These are phyloP conservation scores for Microbotryomycetes sp. DNA, from an alignment of 1,284 basidiomycete genomes.

Conservation along the genomic window DNA sequence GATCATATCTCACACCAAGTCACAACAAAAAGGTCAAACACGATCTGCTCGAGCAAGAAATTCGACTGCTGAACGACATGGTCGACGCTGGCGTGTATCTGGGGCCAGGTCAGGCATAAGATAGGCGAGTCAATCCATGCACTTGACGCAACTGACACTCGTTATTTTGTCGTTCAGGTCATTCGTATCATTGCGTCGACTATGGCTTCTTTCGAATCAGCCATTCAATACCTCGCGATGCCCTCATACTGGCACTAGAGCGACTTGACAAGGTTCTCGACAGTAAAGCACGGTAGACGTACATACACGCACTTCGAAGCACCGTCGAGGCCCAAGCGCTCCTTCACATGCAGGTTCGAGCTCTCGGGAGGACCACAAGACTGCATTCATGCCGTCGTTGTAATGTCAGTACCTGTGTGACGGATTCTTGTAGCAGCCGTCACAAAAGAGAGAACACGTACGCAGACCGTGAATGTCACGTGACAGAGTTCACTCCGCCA, in stretches of 20 bases:
- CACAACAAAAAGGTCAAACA: background rate
- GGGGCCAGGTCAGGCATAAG: conserved; percentile 20
- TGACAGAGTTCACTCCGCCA: too few species aligned
- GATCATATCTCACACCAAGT: conserved; percentile 1
- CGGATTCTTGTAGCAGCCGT: too few species aligned
- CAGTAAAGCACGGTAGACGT: background rate
- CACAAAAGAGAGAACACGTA: too few species aligned
- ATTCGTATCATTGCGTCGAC: conserved; percentile 24
- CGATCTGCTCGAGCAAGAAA: conserved; percentile 3
- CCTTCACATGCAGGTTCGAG: too few species aligned
- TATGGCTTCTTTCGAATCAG: conserved; percentile 37
- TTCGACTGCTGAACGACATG: conserved; percentile 19
- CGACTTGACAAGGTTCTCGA: conserved; percentile 3
- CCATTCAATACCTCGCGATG: conserved; percentile 27
- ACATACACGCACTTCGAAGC: background rate
- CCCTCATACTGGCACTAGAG: conserved; percentile 10
- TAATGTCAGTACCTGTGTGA: too few species aligned
- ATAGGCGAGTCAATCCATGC: background rate
- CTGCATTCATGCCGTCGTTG: too few species aligned
- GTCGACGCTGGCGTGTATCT: conserved; percentile 33
- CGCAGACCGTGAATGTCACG: too few species aligned
- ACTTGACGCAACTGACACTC: background rate
- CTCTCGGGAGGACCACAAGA: too few species aligned
- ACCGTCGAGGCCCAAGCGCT: too few species aligned
- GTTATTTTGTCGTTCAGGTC: conserved; percentile 11